phyloP scores from a whole-genome alignment of 2,329 filamentous ascomycete genomes.

The Fusarium succisae region DNA sequence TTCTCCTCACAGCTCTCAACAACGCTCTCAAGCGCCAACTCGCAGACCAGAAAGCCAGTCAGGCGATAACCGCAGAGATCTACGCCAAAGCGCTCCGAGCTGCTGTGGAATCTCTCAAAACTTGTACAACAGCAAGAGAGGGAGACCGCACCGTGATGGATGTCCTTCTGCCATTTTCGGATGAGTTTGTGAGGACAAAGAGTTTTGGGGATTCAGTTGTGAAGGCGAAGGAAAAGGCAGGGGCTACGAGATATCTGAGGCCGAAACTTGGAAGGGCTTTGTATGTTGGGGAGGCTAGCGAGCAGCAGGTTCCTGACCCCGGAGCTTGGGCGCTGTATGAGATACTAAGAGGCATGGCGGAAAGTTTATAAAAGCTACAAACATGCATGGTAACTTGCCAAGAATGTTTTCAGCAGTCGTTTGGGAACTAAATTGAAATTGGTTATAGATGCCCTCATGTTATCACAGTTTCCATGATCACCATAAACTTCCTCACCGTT shows the following conservation, averaged over 20 bases:
- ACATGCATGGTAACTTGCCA: no score
- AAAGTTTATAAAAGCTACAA: no score
- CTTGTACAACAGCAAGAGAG: background rate
- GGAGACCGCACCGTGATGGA: background rate
- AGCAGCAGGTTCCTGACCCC: no score
- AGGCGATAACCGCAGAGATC: background rate
- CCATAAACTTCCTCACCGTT: no score
- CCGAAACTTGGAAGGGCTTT: background rate
- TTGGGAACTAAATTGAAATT: no score
- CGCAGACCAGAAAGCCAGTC: fast-evolving
- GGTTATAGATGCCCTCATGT: fast-evolving
- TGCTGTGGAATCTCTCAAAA: background rate
- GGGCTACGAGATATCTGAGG: background rate
- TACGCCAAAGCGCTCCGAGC: fast-evolving
- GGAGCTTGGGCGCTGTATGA: no score
- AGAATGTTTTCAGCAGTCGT: no score
- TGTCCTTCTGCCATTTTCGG: background rate
- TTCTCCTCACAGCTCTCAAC: background rate
- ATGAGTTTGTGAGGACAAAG: background rate
- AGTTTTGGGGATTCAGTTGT: background rate
- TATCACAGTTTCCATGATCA: no score
- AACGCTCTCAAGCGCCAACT: background rate
- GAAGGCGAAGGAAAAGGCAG: background rate
- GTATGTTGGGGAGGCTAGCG: no score
- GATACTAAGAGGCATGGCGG: no score